These are phyloP conservation scores for Hypoxylon sp. DNA, from an alignment of 2,329 filamentous ascomycete genomes.

Conservation along the genomic window DNA sequence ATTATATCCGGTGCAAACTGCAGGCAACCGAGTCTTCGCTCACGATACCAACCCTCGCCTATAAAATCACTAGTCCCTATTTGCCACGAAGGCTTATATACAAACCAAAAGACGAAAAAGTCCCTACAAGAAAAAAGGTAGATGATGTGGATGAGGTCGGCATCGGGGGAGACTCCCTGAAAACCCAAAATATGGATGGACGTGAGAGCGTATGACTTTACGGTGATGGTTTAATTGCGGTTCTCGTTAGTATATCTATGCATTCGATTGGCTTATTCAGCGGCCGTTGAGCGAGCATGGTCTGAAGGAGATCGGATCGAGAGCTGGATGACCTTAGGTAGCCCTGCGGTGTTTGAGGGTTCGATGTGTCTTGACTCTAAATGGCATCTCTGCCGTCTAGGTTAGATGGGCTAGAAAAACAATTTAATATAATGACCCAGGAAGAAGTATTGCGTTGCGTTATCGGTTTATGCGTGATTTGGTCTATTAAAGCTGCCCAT, in stretches of 20 bases:
- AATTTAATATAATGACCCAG: constrained; percentile 20
- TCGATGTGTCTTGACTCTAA: neutral
- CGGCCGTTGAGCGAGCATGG: constrained; percentile 12
- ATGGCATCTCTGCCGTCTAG: constrained; percentile 3
- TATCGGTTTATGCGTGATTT: neutral
- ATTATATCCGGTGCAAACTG: neutral
- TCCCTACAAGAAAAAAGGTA: constrained; percentile 17
- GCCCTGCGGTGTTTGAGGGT: constrained; percentile 3
- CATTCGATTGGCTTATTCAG: constrained; percentile 22
- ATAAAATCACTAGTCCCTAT: constrained; percentile 6
- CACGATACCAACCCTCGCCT: constrained; percentile 7
- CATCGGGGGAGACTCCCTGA: constrained; percentile 12
- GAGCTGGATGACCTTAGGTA: constrained; percentile 7
- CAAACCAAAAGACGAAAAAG: constrained; percentile 28
- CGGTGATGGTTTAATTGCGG: constrained; percentile 32
- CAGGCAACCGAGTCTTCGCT: constrained; percentile 1
- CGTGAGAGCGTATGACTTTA: constrained; percentile 31
- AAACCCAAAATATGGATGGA: constrained; percentile 22
- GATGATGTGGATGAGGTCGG: constrained; percentile 33
- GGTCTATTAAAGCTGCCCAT: neutral
- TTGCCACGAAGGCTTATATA: constrained; percentile 33
- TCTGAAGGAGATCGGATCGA: constrained; percentile 20
- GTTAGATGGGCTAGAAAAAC: constrained; percentile 12
- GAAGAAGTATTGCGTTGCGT: neutral
- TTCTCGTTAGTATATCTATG: constrained; percentile 37